Conservation (phyloP, 225 moss, liverwort and hornwort species). For the Neckera pumila region DNA sequence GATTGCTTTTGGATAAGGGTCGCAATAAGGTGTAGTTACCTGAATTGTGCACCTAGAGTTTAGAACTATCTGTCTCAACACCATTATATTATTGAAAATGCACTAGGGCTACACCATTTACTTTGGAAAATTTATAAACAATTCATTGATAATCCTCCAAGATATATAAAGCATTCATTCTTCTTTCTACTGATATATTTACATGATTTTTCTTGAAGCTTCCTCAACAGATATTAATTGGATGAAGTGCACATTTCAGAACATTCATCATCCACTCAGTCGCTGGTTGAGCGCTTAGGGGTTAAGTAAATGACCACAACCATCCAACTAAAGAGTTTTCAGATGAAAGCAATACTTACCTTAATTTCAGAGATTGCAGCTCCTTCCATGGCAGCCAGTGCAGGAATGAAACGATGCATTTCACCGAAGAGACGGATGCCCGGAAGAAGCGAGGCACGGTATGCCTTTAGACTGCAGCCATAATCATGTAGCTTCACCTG, state of each 20-base stretch:
- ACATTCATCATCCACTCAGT: background rate
- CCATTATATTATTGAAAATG: background rate
- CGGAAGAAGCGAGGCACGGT: conserved; percentile 35
- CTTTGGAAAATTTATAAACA: background rate
- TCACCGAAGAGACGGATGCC: conserved; percentile 33
- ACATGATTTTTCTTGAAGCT: background rate
- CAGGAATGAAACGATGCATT: conserved; percentile 47
- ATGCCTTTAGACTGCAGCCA: conserved; percentile 53
- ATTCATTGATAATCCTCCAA: background rate
- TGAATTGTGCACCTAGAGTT: background rate
- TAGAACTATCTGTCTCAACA: background rate
- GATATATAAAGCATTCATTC: background rate
- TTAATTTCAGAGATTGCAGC: conserved; percentile 44
- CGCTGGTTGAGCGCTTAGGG: background rate
- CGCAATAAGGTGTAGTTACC: background rate
- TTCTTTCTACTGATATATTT: background rate
- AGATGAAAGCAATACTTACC: background rate
- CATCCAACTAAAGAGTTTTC: background rate
- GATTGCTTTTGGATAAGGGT: background rate
- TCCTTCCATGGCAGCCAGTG: conserved; percentile 45
- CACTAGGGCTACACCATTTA: background rate
- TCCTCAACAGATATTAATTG: background rate
- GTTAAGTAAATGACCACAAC: background rate
- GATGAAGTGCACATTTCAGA: background rate
- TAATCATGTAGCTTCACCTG: conserved; percentile 54